Percentiles rank a stretch among this genome's conserved stretches.
phyloP scores from a whole-genome alignment of 805 yeast genomes.

The Teunomyces tritomae region DNA sequence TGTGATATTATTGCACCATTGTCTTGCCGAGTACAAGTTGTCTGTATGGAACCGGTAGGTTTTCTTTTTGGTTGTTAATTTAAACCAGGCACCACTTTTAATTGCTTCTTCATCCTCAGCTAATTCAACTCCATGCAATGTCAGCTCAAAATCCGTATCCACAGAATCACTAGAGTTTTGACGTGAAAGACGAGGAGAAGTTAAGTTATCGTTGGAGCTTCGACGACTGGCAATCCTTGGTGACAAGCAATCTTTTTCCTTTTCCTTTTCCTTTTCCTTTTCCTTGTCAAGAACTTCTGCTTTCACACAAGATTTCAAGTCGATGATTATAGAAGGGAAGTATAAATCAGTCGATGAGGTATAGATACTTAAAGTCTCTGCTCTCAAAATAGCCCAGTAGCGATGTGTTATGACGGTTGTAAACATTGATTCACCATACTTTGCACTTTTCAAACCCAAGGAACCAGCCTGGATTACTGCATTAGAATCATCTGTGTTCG shows the following conservation, averaged over 20 bases:
- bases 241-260: conserved; percentile 1
- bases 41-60: conserved; percentile 72
- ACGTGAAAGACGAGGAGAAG: not conserved
- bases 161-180: conserved; percentile 1
- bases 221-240: conserved; percentile 6
- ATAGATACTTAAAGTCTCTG: conserved; percentile 66
- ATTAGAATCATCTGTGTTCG: conserved; percentile 23
- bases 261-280: conserved; percentile 16
- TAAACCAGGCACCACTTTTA: conserved; percentile 47
- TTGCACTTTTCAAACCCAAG: conserved; percentile 36
- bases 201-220: not conserved
- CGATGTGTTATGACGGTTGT: conserved; percentile 42
- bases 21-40: conserved; percentile 65
- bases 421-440: conserved; percentile 37
- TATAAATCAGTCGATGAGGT: conserved; percentile 74
- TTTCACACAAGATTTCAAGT: conserved; percentile 58
- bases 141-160: not conserved
- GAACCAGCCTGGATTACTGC: conserved; percentile 33
- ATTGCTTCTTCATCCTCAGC: conserved; percentile 19
- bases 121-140: not conserved
- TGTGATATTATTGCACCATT: conserved; percentile 75
- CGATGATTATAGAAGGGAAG: conserved; percentile 76
- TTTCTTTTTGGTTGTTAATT: conserved; percentile 54
- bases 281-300: conserved; percentile 50
- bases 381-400: conserved; percentile 78